Percentiles rank a stretch among this genome's conserved stretches.
phyloP scores from a whole-genome alignment of 2,329 filamentous ascomycete species.

The Cercospora citrullina region DNA sequence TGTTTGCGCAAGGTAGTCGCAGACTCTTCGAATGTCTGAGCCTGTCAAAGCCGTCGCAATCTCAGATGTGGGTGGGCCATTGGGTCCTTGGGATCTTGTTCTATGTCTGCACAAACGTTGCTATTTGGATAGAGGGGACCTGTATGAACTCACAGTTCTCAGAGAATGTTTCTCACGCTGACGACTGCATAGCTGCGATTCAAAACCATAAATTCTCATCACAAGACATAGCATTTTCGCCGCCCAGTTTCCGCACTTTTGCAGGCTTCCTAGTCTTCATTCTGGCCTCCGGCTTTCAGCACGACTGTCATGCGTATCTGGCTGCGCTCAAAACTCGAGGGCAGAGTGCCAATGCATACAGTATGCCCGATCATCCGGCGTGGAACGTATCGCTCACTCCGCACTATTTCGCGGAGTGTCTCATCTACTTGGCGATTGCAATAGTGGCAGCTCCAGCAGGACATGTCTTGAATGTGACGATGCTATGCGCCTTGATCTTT shows the following conservation, averaged over 20 bases:
- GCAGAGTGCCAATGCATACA: constrained; percentile 62
- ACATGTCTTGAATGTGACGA: constrained; percentile 67
- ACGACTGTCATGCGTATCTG: constrained; percentile 57
- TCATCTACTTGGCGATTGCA: constrained; percentile 78
- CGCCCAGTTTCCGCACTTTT: constrained; percentile 53
- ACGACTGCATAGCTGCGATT: constrained; percentile 34
- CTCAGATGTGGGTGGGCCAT: constrained; percentile 82
- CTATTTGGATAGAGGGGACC: constrained; percentile 81
- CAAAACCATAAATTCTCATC: constrained; percentile 39
- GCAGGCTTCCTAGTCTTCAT: constrained; percentile 65
- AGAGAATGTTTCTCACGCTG: constrained; percentile 6
- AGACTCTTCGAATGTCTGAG: constrained; percentile 73
- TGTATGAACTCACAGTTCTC: constrained; percentile 51
- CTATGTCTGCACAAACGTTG: constrained; percentile 71
- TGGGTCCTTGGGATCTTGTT: constrained; percentile 77
- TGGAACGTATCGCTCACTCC: constrained; percentile 77
- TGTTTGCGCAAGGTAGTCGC: constrained; percentile 72
- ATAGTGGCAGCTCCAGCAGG: constrained; percentile 70
- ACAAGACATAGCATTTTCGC: constrained; percentile 42
- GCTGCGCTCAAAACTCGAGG: constrained; percentile 39
- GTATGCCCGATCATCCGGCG: constrained; percentile 69
- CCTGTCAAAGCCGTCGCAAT: constrained; percentile 66
- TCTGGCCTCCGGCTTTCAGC: constrained; percentile 69
- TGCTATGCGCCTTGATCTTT: constrained; percentile 70
- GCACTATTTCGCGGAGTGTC: constrained; percentile 87